These are phyloP conservation scores for Chalciporus sphaerocephalus DNA, from an alignment of 768 basidiomycete species.

Conservation along the genomic window DNA sequence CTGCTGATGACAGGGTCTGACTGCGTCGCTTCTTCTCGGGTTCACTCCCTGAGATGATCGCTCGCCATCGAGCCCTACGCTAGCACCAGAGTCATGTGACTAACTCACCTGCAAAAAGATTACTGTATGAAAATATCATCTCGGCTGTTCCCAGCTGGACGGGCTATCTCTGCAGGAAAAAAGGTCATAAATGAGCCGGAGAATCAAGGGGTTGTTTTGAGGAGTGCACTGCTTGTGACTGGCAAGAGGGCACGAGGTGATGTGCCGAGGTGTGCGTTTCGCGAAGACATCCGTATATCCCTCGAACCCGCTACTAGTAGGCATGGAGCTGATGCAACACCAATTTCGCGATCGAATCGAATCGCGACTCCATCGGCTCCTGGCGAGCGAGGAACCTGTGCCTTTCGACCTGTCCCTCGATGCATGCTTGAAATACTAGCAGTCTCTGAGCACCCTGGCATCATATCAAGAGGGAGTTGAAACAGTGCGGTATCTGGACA, in stretches of 20 bases:
- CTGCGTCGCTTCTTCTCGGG: neutral
- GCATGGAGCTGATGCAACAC: neutral
- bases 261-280: neutral
- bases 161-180: neutral
- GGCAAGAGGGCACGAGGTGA: neutral
- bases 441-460: too few relatives aligned
- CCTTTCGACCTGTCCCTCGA: too few relatives aligned
- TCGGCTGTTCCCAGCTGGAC: neutral
- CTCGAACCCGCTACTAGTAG: neutral
- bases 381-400: too few relatives aligned
- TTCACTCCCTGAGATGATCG: neutral
- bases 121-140: neutral
- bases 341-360: neutral
- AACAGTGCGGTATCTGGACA: neutral
- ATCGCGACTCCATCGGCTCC: neutral
- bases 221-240: neutral
- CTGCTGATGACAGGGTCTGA: neutral
- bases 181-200: neutral
- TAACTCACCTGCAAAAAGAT: too few relatives aligned
- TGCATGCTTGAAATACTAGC: too few relatives aligned
- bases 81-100: conserved; percentile 8
- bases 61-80: neutral
- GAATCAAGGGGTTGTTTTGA: neutral
- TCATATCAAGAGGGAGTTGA: too few relatives aligned
- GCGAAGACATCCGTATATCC: neutral